Percentiles rank a stretch among this genome's conserved stretches.
These are phyloP conservation scores for Jaapia argillacea DNA, from an alignment of 768 basidiomycete species.

Conservation along the genomic window DNA sequence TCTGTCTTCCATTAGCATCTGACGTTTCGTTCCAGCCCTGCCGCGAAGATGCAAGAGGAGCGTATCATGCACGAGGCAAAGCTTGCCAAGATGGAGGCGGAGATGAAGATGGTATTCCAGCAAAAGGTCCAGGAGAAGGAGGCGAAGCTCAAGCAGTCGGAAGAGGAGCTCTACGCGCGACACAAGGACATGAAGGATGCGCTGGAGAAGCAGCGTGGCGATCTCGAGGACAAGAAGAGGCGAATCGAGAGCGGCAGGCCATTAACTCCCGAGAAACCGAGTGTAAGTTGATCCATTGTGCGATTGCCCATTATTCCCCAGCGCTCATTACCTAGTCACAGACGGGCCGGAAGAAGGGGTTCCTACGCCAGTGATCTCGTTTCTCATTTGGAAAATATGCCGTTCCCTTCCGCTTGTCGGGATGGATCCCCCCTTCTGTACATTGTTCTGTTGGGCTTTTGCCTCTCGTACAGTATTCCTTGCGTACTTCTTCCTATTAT, in stretches of 20 bases:
- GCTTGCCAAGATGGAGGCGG: slow-evolving; percentile 98
- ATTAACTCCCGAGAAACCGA: slow-evolving; percentile 88
- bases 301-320: slow-evolving; percentile 3
- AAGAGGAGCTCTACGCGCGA: slow-evolving; percentile 96
- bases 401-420: not conserved
- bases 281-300: slow-evolving; percentile 41
- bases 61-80: slow-evolving; percentile 94
- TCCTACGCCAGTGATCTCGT: slow-evolving; percentile 41
- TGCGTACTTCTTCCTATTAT: too few species aligned
- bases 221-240: slow-evolving; percentile 98
- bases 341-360: slow-evolving; percentile 65
- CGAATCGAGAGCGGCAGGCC: slow-evolving; percentile 91
- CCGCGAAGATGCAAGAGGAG: slow-evolving; percentile 93
- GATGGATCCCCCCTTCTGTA: not conserved
- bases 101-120: slow-evolving; percentile 99
- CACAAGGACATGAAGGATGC: slow-evolving; percentile 99
- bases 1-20: not conserved
- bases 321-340: slow-evolving; percentile 17
- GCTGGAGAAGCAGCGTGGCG: slow-evolving; percentile 88
- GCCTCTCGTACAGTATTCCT: not conserved
- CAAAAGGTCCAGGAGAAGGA: slow-evolving; percentile 99
- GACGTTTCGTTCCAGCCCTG: slow-evolving; percentile 52
- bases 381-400: too few species aligned
- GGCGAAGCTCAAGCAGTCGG: slow-evolving; percentile 95
- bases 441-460: not conserved